These are phyloP conservation scores for Penicillium turbatum DNA, from an alignment of 495 filamentous ascomycete species.

Conservation along the genomic window DNA sequence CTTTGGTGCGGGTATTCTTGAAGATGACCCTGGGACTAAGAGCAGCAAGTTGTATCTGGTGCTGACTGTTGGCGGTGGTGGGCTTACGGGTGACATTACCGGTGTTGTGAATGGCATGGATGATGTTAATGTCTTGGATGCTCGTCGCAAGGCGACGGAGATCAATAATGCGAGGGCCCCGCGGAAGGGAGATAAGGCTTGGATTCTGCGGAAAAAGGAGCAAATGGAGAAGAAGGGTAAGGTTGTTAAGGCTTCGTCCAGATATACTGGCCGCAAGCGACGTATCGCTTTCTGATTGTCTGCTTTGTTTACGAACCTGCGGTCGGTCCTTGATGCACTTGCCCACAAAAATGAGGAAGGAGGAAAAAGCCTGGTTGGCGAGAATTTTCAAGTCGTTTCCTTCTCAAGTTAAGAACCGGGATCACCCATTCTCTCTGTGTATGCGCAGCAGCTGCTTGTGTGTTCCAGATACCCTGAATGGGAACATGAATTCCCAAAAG, in stretches of 20 bases:
- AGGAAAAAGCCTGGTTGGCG: background rate
- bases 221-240: conserved; percentile 93
- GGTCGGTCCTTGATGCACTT: background rate
- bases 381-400: background rate
- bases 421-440: background rate
- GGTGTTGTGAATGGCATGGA: conserved; percentile 83
- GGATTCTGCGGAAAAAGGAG: conserved; percentile 94
- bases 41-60: conserved; percentile 93
- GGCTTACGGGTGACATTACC: conserved; percentile 75
- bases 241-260: conserved; percentile 82
- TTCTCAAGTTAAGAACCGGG: background rate
- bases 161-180: conserved; percentile 46
- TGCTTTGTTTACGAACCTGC: background rate
- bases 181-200: conserved; percentile 75
- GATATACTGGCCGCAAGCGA: conserved; percentile 88
- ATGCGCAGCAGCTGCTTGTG: background rate
- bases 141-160: conserved; percentile 51
- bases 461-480: background rate
- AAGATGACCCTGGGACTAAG: conserved; percentile 95
- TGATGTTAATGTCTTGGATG: conserved; percentile 75
- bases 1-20: conserved; percentile 90
- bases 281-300: conserved; percentile 51
- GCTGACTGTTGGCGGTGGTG: conserved; percentile 79
- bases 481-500: background rate
- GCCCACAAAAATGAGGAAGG: background rate